Evolutionary conservation across 176 grass and related monocot genomes (phyloP).

Genomic region (Tillandsia fasciculata): DNA sequence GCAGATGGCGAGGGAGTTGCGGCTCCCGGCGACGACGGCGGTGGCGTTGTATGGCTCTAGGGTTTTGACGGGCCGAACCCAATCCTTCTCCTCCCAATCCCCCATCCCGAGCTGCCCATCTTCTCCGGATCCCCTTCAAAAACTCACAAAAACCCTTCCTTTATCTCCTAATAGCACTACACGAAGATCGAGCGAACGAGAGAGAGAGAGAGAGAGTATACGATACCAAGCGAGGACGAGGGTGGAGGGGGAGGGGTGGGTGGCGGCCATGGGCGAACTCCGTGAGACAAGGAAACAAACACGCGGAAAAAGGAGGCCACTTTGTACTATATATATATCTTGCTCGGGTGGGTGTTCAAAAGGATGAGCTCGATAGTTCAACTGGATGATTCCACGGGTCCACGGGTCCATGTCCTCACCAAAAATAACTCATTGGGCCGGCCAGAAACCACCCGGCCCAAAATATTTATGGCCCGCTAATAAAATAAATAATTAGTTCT

Average conservation of each 20-base stretch:
- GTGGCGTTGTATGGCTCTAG: constrained; percentile 43
- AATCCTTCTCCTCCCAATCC: constrained; percentile 61
- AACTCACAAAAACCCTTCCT: not conserved
- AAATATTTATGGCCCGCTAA: too few species aligned
- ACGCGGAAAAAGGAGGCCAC: too few species aligned
- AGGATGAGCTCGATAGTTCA: too few species aligned
- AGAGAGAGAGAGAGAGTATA: not conserved
- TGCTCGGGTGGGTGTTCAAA: too few species aligned
- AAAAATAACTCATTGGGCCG: too few species aligned
- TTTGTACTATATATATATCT: too few species aligned
- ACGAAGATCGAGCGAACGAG: constrained; percentile 11
- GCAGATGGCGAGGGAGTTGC: constrained; percentile 96
- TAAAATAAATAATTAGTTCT: too few species aligned
- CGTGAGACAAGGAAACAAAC: not conserved
- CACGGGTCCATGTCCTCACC: too few species aligned
- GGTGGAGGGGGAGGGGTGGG: constrained; percentile 14
- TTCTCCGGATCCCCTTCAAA: constrained; percentile 70
- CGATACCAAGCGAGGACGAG: constrained; percentile 56
- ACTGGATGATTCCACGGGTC: too few species aligned
- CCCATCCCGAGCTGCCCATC: constrained; percentile 90
- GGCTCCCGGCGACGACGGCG: constrained; percentile 75
- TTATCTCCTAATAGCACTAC: not conserved
- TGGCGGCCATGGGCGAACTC: not conserved
- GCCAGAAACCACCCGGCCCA: too few species aligned
- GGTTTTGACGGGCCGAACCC: constrained; percentile 29